A percentile compares a stretch with the other conserved stretches of the same genome.
These are phyloP conservation scores for Cryptococcus neoformans DNA, from an alignment of 1,284 basidiomycete species.

Conservation along the genomic window DNA sequence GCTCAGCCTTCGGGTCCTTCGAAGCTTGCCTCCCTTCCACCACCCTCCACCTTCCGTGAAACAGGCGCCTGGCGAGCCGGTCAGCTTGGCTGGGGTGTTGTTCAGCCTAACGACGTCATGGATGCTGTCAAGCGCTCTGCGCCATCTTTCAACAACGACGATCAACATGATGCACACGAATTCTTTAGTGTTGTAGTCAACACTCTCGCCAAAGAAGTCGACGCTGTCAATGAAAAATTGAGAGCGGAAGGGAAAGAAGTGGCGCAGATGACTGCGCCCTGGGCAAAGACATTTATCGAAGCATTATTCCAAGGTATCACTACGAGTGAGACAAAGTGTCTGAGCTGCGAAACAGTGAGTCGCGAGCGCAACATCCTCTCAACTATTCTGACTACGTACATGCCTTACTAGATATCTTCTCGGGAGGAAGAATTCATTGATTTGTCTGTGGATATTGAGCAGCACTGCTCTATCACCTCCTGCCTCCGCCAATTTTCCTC, in stretches of 20 bases:
- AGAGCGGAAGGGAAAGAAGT: slow-evolving; percentile 25
- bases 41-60: slow-evolving; percentile 41
- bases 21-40: slow-evolving; percentile 43
- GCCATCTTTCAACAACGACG: slow-evolving; percentile 76
- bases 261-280: slow-evolving; percentile 34
- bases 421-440: slow-evolving; percentile 96
- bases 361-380: background rate
- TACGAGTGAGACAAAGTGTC: slow-evolving; percentile 94
- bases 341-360: slow-evolving; percentile 90
- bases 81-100: slow-evolving; percentile 67
- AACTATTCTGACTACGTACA: background rate
- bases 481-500: slow-evolving; percentile 95
- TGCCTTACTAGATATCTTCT: slow-evolving; percentile 67
- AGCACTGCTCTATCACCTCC: slow-evolving; percentile 91
- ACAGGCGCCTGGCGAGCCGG: slow-evolving; percentile 47
- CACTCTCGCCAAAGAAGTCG: slow-evolving; percentile 87
- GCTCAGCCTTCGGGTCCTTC: background rate
- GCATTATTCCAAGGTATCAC: slow-evolving; percentile 87
- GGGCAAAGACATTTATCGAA: slow-evolving; percentile 75
- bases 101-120: slow-evolving; percentile 83
- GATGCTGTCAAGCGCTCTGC: slow-evolving; percentile 86
- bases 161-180: slow-evolving; percentile 96
- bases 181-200: slow-evolving; percentile 95
- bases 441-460: slow-evolving; percentile 96
- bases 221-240: slow-evolving; percentile 57